Conservation (phyloP, 768 basidiomycete genomes). For the Tylopilus rubrobrunneus region DNA sequence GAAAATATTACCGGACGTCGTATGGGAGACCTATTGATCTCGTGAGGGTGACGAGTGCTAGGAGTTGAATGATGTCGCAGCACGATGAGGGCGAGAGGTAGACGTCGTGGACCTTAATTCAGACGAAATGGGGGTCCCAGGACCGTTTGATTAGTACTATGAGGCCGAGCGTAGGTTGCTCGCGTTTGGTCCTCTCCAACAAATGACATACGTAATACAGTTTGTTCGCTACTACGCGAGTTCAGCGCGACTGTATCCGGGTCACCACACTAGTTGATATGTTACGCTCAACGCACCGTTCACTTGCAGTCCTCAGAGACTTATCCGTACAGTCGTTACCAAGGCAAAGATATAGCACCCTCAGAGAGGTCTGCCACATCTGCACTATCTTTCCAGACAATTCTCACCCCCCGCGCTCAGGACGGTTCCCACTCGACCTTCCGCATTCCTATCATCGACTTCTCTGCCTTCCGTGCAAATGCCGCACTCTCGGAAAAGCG, state of each 20-base stretch:
- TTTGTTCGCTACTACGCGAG: no score
- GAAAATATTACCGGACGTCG: constrained; percentile 59
- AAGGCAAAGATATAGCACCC: constrained; percentile 19
- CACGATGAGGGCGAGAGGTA: no score
- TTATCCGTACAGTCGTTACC: constrained; percentile 1
- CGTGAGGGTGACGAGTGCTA: no score
- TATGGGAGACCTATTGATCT: constrained; percentile 74
- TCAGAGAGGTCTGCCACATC: constrained; percentile 20
- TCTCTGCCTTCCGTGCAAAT: constrained; percentile 58
- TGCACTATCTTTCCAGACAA: background rate
- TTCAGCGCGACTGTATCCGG: no score
- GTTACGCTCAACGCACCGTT: constrained; percentile 1
- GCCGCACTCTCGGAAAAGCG: constrained; percentile 53
- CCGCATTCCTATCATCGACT: constrained; percentile 76
- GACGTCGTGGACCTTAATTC: no score
- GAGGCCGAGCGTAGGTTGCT: no score
- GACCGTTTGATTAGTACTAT: no score
- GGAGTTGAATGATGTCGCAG: no score
- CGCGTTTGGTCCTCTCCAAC: no score
- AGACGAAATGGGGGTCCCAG: no score
- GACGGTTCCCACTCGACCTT: constrained; percentile 41
- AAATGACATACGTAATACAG: no score
- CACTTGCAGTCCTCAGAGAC: constrained; percentile 8
- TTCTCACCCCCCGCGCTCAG: constrained; percentile 20
- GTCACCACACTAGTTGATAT: no score